phyloP scores from a whole-genome alignment of 1,139 yeast genomes.

The Candida glucosophila region DNA sequence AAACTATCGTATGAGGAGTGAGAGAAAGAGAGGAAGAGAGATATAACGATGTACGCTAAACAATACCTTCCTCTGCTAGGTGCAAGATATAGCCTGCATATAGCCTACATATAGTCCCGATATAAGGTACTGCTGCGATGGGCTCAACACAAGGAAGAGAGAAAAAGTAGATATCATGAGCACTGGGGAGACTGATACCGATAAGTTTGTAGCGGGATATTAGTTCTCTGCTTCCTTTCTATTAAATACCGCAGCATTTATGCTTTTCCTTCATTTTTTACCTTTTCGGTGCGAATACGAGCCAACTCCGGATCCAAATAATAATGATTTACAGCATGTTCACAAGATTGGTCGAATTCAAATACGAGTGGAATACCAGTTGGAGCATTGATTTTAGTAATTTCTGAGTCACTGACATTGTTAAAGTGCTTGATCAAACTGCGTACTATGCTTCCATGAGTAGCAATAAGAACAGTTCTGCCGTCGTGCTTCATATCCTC shows the following conservation, averaged over 20 bases:
- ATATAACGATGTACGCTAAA: too few relatives aligned
- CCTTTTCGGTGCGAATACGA: slow-evolving; percentile 52
- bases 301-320: slow-evolving; percentile 68
- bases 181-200: too few relatives aligned
- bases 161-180: too few relatives aligned
- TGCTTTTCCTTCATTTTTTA: slow-evolving; percentile 46
- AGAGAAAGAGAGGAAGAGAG: too few relatives aligned
- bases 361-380: slow-evolving; percentile 68
- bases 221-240: too few relatives aligned
- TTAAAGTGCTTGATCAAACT: slow-evolving; percentile 55
- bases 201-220: too few relatives aligned
- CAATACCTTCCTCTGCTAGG: too few relatives aligned
- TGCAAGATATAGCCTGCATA: too few relatives aligned
- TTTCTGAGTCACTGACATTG: slow-evolving; percentile 51
- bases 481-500: slow-evolving; percentile 25
- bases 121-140: too few relatives aligned
- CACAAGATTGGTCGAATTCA: slow-evolving; percentile 39
- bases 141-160: too few relatives aligned
- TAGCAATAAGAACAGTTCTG: slow-evolving; percentile 51
- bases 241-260: not conserved
- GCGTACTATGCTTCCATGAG: slow-evolving; percentile 73
- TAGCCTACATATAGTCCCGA: too few relatives aligned
- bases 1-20: too few relatives aligned
- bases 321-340: slow-evolving; percentile 36
- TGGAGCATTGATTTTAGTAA: slow-evolving; percentile 62